These are phyloP conservation scores for Lasiodiplodia sp. DNA, from an alignment of 2,329 filamentous ascomycete species.

Conservation along the genomic window DNA sequence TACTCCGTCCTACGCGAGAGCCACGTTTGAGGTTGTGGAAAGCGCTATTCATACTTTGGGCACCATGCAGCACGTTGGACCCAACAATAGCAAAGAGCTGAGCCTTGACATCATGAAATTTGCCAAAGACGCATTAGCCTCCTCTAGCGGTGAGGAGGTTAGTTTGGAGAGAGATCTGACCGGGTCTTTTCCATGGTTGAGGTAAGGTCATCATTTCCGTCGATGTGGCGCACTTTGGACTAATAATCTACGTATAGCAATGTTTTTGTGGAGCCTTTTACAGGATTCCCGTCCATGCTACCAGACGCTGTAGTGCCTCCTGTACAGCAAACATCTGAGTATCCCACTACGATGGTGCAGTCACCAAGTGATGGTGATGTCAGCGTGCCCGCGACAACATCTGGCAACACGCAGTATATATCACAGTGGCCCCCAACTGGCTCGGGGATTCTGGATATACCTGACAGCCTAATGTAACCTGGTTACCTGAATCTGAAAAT, in stretches of 20 bases:
- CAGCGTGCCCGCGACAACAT: not conserved
- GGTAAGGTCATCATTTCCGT: not conserved
- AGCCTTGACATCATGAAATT: conserved; percentile 22
- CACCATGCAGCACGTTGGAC: conserved; percentile 8
- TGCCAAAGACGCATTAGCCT: conserved; percentile 7
- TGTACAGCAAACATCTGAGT: not conserved
- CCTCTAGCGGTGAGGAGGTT: not conserved
- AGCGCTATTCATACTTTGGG: not conserved
- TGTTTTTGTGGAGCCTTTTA: conserved; percentile 1
- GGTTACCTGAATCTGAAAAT: not conserved
- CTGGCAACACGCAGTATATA: not conserved
- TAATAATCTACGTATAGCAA: not conserved
- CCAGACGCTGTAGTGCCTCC: not conserved
- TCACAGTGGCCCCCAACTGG: not conserved
- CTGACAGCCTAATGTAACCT: not conserved
- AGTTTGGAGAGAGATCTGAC: not conserved
- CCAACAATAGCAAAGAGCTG: conserved; percentile 3
- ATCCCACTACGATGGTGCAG: not conserved
- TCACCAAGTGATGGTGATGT: not conserved
- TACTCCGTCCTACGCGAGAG: not conserved
- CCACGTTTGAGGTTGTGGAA: conserved; percentile 8
- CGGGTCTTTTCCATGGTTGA: conserved; percentile 1
- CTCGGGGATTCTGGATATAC: not conserved
- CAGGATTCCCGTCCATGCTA: not conserved
- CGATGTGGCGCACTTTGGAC: not conserved